Evolutionary conservation across 768 basidiomycete species (phyloP), one percentile per base, ranked within the genome.

Genomic region (Tylopilus rubrobrunneus): DNA sequence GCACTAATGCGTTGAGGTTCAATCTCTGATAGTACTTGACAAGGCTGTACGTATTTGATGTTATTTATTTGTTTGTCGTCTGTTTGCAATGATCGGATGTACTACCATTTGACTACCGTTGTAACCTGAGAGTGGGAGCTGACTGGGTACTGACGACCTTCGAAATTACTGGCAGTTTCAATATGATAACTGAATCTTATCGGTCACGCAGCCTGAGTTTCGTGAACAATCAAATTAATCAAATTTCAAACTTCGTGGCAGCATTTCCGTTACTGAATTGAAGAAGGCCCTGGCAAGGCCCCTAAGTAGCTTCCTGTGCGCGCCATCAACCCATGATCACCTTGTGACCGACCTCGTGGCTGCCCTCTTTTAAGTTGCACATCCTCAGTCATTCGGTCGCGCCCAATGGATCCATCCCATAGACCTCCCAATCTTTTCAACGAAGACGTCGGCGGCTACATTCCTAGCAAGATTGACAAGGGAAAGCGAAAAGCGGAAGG

Each of bases 1-100:
- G 19, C 19, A 19, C 78, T 82, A 5, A 68, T 25, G 25, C 25
- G 25, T 25, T 25, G 25, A 25, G 25, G 25, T 19, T 19, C 19
- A 19, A 19, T 19, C 19, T 19, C 19, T 19, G 19, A 19, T 1
- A 19, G 25, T 25, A 5, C 25, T n/a, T 25, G 25, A 25, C 25
- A 25, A 5, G 25, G 19, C 19, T 19, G 19, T 19, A 19, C 19
- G 19, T 19, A 19, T 19, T 5, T 25, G 25, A 25, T 25, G 25
- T 25, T 25, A 25, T 25, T 25, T 25, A 25, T 25, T 25, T 5
- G 25, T 25, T 25, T 25, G 25, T 25, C 25, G 2, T 25, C 4
- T 25, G 25, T 25, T 25, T 2, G 5, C 4, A 25, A 25, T 25
- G 25, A 25, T 25, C 25, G 25, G 2, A 25, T 25, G 25, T 19